Evolutionary conservation across 768 basidiomycete species (phyloP), one percentile per base, ranked within the genome.

Genomic region (Lentinus brumalis): DNA sequence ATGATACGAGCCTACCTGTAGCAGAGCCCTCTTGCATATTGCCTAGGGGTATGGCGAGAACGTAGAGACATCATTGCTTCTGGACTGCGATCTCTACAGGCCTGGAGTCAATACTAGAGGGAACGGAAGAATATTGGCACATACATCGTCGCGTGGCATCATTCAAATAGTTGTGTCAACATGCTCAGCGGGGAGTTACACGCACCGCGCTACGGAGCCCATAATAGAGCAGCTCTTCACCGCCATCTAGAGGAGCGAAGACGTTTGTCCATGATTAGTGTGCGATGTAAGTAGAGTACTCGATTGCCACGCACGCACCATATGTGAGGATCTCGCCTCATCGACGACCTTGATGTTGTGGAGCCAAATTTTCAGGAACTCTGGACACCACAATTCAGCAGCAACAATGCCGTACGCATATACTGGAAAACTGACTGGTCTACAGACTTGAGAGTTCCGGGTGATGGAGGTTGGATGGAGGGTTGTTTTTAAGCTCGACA

Each of bases 141-240:
- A 7, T 11, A 35, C 35, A 1, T 35, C 35, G 35, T 35, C 35
- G 35, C 11, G 3, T 35, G 11, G 6, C 35, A 35, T 35, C 35
- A 6, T 35, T 2, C 21, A 26, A 26, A 35, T 11, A 35, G 11
- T 35, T 35, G 35, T 26, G 21, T 26, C 21, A 26, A 35, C 7
- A 35, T 11, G 35, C 11, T 35, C 89, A 30, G 92, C 86, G 3
- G 94, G 94, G 56, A 99, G 80, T 72, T 96, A 92, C 21, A 98
- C 97, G 69, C 98, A 99, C 65, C 97, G 89, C 54, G 98, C 96
- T 11, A 98, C 97, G 16, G 94, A 96, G 64, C 97, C 97, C 44
- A 96, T 89, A 68, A 98, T 99, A 72, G 98, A 99, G 74, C 95
- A 97, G 74, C 98, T 98, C 79, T 95, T 96, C 47, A 99, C 95